phyloP scores from a whole-genome alignment of 2,329 filamentous ascomycete species.

The Verticillium zaregamsianum region DNA sequence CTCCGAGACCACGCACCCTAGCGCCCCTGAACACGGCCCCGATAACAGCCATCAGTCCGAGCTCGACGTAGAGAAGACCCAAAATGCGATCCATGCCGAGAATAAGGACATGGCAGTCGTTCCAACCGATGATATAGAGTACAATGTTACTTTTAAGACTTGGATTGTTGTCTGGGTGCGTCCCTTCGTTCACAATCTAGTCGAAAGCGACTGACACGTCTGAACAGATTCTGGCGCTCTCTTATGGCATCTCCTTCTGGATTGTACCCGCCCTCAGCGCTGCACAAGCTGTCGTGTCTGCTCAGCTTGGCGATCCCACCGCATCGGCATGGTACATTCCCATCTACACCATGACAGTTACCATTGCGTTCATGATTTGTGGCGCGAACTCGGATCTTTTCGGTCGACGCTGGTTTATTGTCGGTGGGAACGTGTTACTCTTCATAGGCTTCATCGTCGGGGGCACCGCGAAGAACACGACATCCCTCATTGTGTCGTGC shows the following conservation, averaged over 20 bases:
- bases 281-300: conserved; percentile 23
- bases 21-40: background rate
- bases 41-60: background rate
- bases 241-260: conserved; percentile 34
- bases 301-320: conserved; percentile 26
- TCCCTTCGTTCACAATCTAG: background rate
- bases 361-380: conserved; percentile 34
- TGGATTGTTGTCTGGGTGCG: conserved; percentile 29
- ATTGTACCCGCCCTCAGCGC: conserved; percentile 28
- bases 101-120: conserved; percentile 15
- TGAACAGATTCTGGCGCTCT: conserved; percentile 25
- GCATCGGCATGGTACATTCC: conserved; percentile 28
- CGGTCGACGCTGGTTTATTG: conserved; percentile 40
- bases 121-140: conserved; percentile 26
- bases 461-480: conserved; percentile 32
- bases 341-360: conserved; percentile 34
- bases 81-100: conserved; percentile 8
- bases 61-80: conserved; percentile 11
- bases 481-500: conserved; percentile 31
- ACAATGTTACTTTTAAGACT: conserved; percentile 34
- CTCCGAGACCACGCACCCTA: background rate
- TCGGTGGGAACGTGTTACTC: conserved; percentile 34
- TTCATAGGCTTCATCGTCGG: conserved; percentile 33
- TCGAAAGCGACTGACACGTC: background rate
- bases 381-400: conserved; percentile 42